Conservation (phyloP, 2,329 filamentous ascomycete genomes). For the Penicillium sp. region DNA sequence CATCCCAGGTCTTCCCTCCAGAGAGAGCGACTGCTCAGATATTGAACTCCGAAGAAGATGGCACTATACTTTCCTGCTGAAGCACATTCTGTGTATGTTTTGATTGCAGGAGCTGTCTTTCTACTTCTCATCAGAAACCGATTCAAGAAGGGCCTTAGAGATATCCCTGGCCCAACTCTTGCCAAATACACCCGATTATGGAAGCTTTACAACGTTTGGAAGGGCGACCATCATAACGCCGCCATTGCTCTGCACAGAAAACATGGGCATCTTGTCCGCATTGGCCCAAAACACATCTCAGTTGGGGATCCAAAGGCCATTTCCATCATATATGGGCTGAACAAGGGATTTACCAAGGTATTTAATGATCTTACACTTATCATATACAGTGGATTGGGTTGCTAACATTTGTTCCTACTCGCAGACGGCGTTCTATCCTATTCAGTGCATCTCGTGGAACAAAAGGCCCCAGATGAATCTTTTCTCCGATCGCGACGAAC, state of each 20-base stretch:
- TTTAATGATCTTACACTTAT: neutral
- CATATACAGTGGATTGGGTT: neutral
- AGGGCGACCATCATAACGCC: conserved; percentile 16
- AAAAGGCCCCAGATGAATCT: conserved; percentile 24
- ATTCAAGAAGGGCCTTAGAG: conserved; percentile 9
- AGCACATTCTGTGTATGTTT: neutral
- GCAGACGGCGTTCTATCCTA: conserved; percentile 22
- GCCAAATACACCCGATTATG: conserved; percentile 18
- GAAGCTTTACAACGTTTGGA: conserved; percentile 22
- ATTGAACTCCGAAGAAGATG: neutral
- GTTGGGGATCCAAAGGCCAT: conserved; percentile 20
- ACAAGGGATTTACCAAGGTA: conserved; percentile 20
- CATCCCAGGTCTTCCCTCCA: too few relatives aligned
- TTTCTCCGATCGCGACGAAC: conserved; percentile 24
- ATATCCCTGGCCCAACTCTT: conserved; percentile 14
- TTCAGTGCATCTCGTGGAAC: conserved; percentile 25
- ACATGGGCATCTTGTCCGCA: conserved; percentile 35
- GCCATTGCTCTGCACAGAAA: conserved; percentile 30
- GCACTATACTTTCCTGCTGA: neutral
- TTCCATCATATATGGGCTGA: conserved; percentile 13
- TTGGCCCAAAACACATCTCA: conserved; percentile 33
- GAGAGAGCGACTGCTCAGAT: too few relatives aligned
- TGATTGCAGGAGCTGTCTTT: neutral
- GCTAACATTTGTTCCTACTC: neutral
- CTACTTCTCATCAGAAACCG: conserved; percentile 10